Evolutionary conservation across 148 eudicot species (phyloP), one percentile per base, ranked within the genome.

Genomic region (Rhododendron molle): DNA sequence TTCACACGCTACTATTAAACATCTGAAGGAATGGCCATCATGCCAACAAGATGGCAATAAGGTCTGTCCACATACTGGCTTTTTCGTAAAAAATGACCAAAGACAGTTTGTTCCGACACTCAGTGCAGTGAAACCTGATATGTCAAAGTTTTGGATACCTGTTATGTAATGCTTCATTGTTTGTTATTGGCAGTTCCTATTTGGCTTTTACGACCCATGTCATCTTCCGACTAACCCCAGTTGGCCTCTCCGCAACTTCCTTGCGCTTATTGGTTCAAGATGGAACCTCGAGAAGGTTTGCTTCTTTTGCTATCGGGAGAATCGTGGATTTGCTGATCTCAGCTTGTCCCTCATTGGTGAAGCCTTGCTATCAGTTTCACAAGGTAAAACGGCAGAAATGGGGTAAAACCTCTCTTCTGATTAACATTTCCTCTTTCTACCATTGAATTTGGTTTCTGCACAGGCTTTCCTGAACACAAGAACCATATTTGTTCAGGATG

Each of bases 201-300:
- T 94, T 92, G 99, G 98, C 26, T 95, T 95, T 88, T 96, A 96
- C 88, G 99, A 96, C 82, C 99, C 99, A 32, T 96, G 97, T 86
- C 91, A 96, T 91, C 94, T 89, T 88, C 92, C 92, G 81, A 90
- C 85, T 43, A 89, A 93, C 83, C 98, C 99, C 67, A 98, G 99
- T 36, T 96, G 97, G 98, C 98, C 98, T 74, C 96, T 96, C 74
- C 95, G 97, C 87, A 96, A 96, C 91, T 92, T 90, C 49, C 90
- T 96, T 82, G 93, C 93, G 26, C 89, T 88, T 87, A 89, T 96
- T 82, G 81, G 88, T 87, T 83, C 91, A 87, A 94, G 95, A 91
- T 94, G 98, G 96, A 89, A 90, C 69, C 90, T 94, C 28, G 89
- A 89, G 38, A 92, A 86, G 62, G 87, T 95, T 87, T 90, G 78